Percentiles rank a stretch among this genome's conserved stretches.
These are phyloP conservation scores for Dinochytrium kinnereticum DNA, from an alignment of 371 early-diverging fungal species.

Conservation along the genomic window DNA sequence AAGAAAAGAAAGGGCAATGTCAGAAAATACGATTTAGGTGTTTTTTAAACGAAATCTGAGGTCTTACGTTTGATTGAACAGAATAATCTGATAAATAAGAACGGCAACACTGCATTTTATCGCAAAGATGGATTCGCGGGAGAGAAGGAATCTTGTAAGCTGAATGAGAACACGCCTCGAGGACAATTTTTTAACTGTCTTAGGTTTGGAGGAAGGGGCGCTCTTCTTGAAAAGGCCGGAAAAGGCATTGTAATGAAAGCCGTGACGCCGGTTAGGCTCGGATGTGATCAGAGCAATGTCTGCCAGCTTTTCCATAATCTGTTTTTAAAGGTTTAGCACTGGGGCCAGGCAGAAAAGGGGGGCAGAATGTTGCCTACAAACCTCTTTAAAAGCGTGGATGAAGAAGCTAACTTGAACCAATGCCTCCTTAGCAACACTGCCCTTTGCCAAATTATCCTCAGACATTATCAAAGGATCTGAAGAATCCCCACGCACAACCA, in stretches of 20 bases:
- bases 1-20: too few species aligned
- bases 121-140: constrained; percentile 30
- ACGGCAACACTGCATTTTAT: constrained; percentile 30
- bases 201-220: too few species aligned
- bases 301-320: neutral
- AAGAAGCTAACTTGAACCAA: constrained; percentile 29
- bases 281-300: neutral
- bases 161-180: neutral
- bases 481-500: neutral
- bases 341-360: too few species aligned
- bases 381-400: constrained; percentile 26
- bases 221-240: neutral
- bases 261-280: neutral
- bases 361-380: too few species aligned
- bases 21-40: neutral
- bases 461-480: neutral
- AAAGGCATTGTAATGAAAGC: neutral
- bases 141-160: constrained; percentile 22
- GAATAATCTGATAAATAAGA: constrained; percentile 22
- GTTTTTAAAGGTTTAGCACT: neutral
- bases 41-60: neutral
- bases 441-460: neutral
- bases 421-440: neutral
- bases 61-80: constrained; percentile 27
- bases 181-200: neutral